Conservation (phyloP, 768 basidiomycete species). For the Leccinum rimulosum region DNA sequence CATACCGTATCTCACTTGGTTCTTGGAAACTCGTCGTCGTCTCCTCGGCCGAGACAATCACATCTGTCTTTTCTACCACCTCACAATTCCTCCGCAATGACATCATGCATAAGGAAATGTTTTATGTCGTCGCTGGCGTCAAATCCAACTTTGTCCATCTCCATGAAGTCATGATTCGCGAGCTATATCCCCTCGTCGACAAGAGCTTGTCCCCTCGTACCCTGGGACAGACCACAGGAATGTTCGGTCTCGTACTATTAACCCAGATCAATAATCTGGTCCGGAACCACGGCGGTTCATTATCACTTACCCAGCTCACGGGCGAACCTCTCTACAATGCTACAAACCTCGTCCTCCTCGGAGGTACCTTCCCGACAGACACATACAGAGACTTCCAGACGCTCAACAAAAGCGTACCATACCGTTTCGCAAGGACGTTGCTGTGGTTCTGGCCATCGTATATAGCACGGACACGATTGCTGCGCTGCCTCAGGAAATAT, state of each 20-base stretch:
- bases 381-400: conserved; percentile 23
- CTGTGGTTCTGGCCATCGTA: conserved; percentile 16
- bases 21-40: conserved; percentile 14
- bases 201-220: conserved; percentile 13
- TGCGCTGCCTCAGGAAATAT: conserved; percentile 10
- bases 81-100: conserved; percentile 11
- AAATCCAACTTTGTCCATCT: conserved; percentile 4
- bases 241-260: conserved; percentile 13
- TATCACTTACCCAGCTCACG: conserved; percentile 20
- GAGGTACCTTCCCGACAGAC: conserved; percentile 15
- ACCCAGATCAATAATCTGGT: conserved; percentile 11
- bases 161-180: conserved; percentile 16
- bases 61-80: conserved; percentile 7
- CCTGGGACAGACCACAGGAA: conserved; percentile 10
- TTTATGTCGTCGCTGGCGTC: conserved; percentile 14
- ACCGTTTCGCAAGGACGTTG: conserved; percentile 15
- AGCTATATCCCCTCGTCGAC: conserved; percentile 24
- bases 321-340: conserved; percentile 17
- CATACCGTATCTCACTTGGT: conserved; percentile 20
- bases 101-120: conserved; percentile 9
- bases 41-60: conserved; percentile 14
- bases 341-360: conserved; percentile 20
- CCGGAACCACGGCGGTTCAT: neutral
- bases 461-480: conserved; percentile 11
- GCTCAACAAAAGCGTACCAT: conserved; percentile 17